phyloP scores from a whole-genome alignment of 106 monocot species.

The Apostasia shenzhenica region DNA sequence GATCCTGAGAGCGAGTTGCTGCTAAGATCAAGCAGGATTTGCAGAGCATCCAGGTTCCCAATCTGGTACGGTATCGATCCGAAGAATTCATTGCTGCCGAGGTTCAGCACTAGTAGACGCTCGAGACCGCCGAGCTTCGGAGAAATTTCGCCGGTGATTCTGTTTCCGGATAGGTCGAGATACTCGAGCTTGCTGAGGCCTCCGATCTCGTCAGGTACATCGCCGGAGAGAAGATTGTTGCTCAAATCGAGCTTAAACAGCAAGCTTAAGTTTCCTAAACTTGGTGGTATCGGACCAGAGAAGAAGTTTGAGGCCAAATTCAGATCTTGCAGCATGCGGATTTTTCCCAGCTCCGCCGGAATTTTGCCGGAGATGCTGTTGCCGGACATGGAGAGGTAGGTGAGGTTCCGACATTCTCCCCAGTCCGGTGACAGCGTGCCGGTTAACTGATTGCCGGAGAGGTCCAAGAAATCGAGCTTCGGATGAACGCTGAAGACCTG shows the following conservation, averaged over 20 bases:
- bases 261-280: slow-evolving; percentile 13
- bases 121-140: slow-evolving; percentile 29
- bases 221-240: slow-evolving; percentile 35
- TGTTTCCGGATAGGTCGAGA: slow-evolving; percentile 52
- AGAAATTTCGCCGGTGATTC: slow-evolving; percentile 36
- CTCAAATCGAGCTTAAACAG: slow-evolving; percentile 44
- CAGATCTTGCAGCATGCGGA: slow-evolving; percentile 21
- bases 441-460: slow-evolving; percentile 38
- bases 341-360: slow-evolving; percentile 24
- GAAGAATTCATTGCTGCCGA: slow-evolving; percentile 28
- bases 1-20: slow-evolving; percentile 48
- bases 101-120: slow-evolving; percentile 10
- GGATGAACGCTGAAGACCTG: slow-evolving; percentile 48
- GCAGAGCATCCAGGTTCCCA: slow-evolving; percentile 35
- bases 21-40: slow-evolving; percentile 48
- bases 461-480: slow-evolving; percentile 34
- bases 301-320: slow-evolving; percentile 37
- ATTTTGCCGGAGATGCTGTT: slow-evolving; percentile 49
- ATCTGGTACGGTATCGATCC: slow-evolving; percentile 47
- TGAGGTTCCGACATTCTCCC: slow-evolving; percentile 43
- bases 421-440: slow-evolving; percentile 56
- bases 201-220: slow-evolving; percentile 32
- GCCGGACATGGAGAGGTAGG: slow-evolving; percentile 20
- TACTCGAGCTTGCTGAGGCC: slow-evolving; percentile 3
- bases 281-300: slow-evolving; percentile 41